Conservation (phyloP, 2,329 filamentous ascomycete genomes). For the Aphanoascus verrucosus region DNA sequence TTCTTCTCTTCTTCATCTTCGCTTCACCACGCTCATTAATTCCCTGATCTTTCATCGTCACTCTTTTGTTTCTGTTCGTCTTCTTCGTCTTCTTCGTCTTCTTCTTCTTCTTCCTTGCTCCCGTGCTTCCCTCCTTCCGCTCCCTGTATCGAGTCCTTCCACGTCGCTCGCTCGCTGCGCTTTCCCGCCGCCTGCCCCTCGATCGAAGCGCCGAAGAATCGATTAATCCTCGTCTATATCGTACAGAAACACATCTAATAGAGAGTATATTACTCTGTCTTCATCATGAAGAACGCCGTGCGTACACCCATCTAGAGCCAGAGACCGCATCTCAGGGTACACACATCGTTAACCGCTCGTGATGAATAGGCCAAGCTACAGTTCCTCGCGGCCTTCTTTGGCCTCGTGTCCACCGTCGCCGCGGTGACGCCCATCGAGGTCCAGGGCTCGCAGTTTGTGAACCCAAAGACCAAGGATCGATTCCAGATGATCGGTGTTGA, state of each 20-base stretch:
- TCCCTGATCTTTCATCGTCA: conserved; percentile 12
- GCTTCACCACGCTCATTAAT: not conserved
- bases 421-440: conserved; percentile 49
- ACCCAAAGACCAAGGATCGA: conserved; percentile 46
- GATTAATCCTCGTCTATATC: not conserved
- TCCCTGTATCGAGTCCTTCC: not conserved
- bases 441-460: conserved; percentile 51
- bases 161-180: too few relatives aligned
- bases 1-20: conserved; percentile 1
- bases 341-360: not conserved
- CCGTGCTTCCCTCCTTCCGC: conserved; percentile 13
- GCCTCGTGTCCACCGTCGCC: conserved; percentile 36
- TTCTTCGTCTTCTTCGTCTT: conserved; percentile 1
- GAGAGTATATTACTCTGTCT: too few relatives aligned
- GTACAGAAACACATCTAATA: not conserved
- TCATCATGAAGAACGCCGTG: not conserved
- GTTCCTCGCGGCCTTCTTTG: conserved; percentile 32
- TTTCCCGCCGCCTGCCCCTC: not conserved
- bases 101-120: conserved; percentile 14
- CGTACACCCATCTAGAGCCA: not conserved
- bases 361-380: conserved; percentile 4
- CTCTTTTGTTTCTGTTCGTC: conserved; percentile 4
- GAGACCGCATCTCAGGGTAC: too few relatives aligned
- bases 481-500: conserved; percentile 55
- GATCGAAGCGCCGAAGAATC: not conserved